Evolutionary conservation across 441 rosid species (phyloP).

Genomic region (Croton laevigatus): DNA sequence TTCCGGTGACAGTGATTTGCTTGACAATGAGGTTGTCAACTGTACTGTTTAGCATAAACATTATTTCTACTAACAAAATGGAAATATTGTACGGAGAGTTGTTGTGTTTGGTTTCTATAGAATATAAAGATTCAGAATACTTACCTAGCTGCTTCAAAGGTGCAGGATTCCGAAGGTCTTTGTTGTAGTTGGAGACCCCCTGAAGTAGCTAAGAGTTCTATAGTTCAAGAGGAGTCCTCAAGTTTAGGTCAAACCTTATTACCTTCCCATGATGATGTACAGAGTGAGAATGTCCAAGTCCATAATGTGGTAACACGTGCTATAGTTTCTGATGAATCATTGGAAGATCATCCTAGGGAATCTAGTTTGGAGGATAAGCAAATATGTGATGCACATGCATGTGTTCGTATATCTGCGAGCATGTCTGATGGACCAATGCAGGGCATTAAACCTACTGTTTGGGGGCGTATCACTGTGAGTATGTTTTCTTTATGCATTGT

Average conservation of each 20-base stretch:
- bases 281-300: conserved; percentile 30
- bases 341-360: conserved; percentile 26
- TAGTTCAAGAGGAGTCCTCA: conserved; percentile 30
- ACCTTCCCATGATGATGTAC: conserved; percentile 27
- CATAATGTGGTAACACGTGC: conserved; percentile 24
- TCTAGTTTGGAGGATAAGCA: conserved; percentile 26
- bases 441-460: conserved; percentile 19
- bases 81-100: background rate
- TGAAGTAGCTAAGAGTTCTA: conserved; percentile 29
- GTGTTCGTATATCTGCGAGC: conserved; percentile 37
- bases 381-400: conserved; percentile 26
- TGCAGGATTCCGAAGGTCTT: conserved; percentile 49
- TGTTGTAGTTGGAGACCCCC: conserved; percentile 39
- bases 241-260: conserved; percentile 33
- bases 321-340: conserved; percentile 30
- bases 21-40: conserved; percentile 46
- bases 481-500: conserved; percentile 16
- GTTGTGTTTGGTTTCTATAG: background rate
- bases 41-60: conserved; percentile 14
- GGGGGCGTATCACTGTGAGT: conserved; percentile 87
- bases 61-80: background rate
- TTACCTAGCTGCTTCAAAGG: conserved; percentile 20
- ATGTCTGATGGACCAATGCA: conserved; percentile 36
- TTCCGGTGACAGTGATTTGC: conserved; percentile 38
- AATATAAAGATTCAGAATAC: background rate